Percentiles rank a stretch among this genome's conserved stretches.
phyloP scores from a whole-genome alignment of 495 filamentous ascomycete species.

The Daldinia childiae region DNA sequence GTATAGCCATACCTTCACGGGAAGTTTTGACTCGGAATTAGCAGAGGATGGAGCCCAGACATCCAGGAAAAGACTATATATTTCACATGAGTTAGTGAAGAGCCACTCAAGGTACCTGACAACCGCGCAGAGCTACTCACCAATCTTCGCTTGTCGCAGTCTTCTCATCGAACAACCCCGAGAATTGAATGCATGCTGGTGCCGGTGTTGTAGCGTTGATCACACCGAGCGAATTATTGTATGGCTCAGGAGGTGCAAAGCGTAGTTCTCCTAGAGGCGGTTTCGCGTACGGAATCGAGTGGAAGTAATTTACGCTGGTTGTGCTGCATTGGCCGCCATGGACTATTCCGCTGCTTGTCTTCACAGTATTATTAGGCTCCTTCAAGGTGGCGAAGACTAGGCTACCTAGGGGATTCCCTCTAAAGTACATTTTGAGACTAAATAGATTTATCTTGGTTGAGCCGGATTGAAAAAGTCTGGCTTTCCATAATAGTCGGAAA shows the following conservation, averaged over 20 bases:
- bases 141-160: background rate
- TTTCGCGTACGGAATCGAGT: constrained; percentile 45
- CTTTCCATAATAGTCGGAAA: background rate
- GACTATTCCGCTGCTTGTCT: constrained; percentile 25
- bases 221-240: background rate
- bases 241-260: constrained; percentile 29
- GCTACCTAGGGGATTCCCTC: background rate
- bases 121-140: background rate
- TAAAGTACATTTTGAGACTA: background rate
- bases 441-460: background rate
- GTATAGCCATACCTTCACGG: constrained; percentile 56
- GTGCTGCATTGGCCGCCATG: constrained; percentile 29
- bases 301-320: constrained; percentile 35
- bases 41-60: constrained; percentile 48
- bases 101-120: background rate
- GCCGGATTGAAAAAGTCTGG: background rate
- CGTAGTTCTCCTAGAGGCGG: constrained; percentile 44
- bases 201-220: background rate
- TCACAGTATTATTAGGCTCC: no score
- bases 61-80: constrained; percentile 40
- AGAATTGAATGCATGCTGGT: background rate
- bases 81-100: background rate
- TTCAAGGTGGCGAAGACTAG: no score
- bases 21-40: constrained; percentile 45
- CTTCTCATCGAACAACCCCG: background rate